Evolutionary conservation across 2,329 filamentous ascomycete genomes (phyloP).

Genomic region (Colletotrichum phormii): DNA sequence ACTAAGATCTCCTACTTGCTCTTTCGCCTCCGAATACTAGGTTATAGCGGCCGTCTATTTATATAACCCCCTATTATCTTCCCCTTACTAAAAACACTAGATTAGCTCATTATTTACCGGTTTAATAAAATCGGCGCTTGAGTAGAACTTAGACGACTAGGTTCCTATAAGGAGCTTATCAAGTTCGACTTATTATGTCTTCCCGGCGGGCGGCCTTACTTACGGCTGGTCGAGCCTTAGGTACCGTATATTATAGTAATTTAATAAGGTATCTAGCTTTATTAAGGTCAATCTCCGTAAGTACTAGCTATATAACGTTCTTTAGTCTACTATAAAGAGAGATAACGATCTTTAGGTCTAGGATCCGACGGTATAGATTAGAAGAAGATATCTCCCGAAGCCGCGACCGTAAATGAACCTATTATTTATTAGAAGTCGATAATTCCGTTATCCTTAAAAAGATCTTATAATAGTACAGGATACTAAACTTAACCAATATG

Average conservation of each 20-base stretch:
- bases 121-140: not conserved
- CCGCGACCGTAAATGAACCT: not conserved
- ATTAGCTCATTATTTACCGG: not conserved
- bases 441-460: not conserved
- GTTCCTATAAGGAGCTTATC: not conserved
- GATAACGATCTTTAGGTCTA: no score
- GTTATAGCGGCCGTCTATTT: conserved; percentile 1
- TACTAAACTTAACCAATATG: not conserved
- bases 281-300: no score
- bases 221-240: not conserved
- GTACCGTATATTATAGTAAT: not conserved
- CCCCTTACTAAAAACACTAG: not conserved
- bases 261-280: not conserved
- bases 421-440: not conserved
- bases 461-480: not conserved
- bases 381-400: not conserved
- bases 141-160: not conserved
- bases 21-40: not conserved
- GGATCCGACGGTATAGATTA: no score
- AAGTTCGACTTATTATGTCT: not conserved
- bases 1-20: not conserved
- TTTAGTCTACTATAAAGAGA: no score
- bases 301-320: no score
- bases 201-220: not conserved
- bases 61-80: conserved; percentile 5